A percentile compares a stretch with the other conserved stretches of the same genome.
Conservation (phyloP, 176 grass and related monocot species). For the Juncus inflexus region DNA sequence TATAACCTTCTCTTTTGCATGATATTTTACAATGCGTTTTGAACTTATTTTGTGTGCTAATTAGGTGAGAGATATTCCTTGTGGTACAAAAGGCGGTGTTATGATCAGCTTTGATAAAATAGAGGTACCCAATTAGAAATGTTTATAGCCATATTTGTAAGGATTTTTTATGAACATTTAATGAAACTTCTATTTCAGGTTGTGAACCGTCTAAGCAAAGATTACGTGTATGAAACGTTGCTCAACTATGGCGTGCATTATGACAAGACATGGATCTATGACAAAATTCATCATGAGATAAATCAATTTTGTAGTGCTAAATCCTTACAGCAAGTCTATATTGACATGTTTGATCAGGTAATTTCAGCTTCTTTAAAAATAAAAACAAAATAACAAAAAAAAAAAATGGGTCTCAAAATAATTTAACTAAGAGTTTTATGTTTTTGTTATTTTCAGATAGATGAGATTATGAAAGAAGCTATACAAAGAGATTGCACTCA, state of each 20-base stretch:
- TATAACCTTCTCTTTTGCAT: not conserved
- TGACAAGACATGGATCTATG: constrained; percentile 99
- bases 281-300: constrained; percentile 99
- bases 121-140: constrained; percentile 53
- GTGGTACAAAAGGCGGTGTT: constrained; percentile 97
- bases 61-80: constrained; percentile 97
- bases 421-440: not conserved
- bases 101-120: constrained; percentile 99
- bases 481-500: constrained; percentile 91
- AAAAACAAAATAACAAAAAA: not conserved
- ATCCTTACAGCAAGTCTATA: constrained; percentile 96
- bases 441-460: constrained; percentile 50
- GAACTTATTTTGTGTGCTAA: not conserved
- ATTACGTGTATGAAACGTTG: constrained; percentile 79
- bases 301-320: constrained; percentile 99
- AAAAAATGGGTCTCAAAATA: not conserved
- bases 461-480: constrained; percentile 97
- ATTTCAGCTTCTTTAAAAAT: constrained; percentile 16
- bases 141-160: not conserved
- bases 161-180: no score
- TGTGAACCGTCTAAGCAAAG: constrained; percentile 89
- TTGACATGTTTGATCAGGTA: constrained; percentile 99
- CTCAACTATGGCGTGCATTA: constrained; percentile 95
- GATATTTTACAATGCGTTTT: not conserved
- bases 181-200: constrained; percentile 39